Evolutionary conservation across 257 asterid genomes (phyloP), one percentile per base, ranked within the genome.

Genomic region (Primulina eburnea): DNA sequence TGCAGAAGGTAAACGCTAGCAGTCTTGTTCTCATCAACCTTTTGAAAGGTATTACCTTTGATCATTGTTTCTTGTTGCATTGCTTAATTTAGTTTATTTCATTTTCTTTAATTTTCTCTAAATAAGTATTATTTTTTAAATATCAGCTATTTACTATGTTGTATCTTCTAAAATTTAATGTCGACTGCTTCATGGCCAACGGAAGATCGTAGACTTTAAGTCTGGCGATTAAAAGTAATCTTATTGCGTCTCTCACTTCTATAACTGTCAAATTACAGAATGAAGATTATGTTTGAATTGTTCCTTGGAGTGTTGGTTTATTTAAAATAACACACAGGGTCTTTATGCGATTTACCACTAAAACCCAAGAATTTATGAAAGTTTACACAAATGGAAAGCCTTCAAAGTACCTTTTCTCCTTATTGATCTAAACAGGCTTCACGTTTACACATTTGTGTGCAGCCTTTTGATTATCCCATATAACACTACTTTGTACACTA

Each of bases 1-100:
- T 84, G 76, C 81, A 16, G 18, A 64, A 81, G 56, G 20, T 78
- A 28, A 92, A 87, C 67, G 68, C 96, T 62, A 92, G 97, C 77
- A 90, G 87, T 73, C 65, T 78, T 71, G 62, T 4, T 76, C 88
- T 90, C 40, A 14, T 88, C 43, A 87, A 85, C 72, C 83, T 88
- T 30, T 52, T 90, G 81, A 90, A 79, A 83, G 97, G 97, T 86
- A 77, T 56, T 66, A 47, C 28, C 40, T 56, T 6, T 59, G 56
- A 62, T 55, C 26, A 37, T 52, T 17, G 4, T 28, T 8, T 29
- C 16, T 33, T 52, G 29, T 60, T 60, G 29, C 26, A 12, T 43
- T 37, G 24, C 9, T 64, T 58, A 8, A n/a, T 17, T 12, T 26
- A 20, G 40, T 62, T 47, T 62, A 17, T 17, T 17, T 35, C 16